A percentile compares a stretch with the other conserved stretches of the same genome.
Evolutionary conservation across 805 yeast genomes (phyloP).

Genomic region (Zygosaccharomyces siamensis): DNA sequence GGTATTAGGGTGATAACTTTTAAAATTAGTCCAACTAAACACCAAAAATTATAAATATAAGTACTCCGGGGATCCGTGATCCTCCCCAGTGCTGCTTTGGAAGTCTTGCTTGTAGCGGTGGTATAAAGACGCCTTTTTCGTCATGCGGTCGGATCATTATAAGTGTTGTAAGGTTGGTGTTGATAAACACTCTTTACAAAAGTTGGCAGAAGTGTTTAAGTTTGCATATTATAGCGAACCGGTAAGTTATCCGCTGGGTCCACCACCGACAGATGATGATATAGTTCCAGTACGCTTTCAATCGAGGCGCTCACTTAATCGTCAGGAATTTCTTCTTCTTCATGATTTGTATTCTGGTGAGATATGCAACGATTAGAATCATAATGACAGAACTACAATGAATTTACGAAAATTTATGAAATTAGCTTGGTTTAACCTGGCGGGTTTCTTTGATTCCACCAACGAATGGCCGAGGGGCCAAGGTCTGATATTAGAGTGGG

Average conservation of each 20-base stretch:
- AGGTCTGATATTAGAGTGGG: slow-evolving; percentile 18
- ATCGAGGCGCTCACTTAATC: not conserved
- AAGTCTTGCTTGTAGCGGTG: not conserved
- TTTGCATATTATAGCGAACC: slow-evolving; percentile 8
- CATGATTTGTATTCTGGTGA: slow-evolving; percentile 24
- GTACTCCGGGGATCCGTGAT: not conserved
- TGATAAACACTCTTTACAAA: slow-evolving; percentile 10
- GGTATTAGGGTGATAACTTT: no score
- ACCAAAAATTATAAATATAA: not conserved
- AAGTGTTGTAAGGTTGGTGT: not conserved
- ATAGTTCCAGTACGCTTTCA: slow-evolving; percentile 8
- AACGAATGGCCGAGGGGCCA: slow-evolving; percentile 22
- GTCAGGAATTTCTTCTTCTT: slow-evolving; percentile 14
- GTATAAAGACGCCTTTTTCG: not conserved
- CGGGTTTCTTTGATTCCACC: slow-evolving; percentile 20
- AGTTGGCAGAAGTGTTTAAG: slow-evolving; percentile 11
- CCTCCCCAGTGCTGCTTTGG: no score
- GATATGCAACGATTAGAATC: slow-evolving; percentile 14
- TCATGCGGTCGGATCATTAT: not conserved
- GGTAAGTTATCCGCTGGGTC: slow-evolving; percentile 6
- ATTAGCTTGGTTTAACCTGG: not conserved
- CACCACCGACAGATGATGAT: slow-evolving; percentile 14
- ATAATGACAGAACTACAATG: not conserved
- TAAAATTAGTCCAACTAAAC: no score
- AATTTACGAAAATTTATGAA: not conserved